Evolutionary conservation across 768 basidiomycete species (phyloP).

Genomic region (Punctularia strigosozonata): DNA sequence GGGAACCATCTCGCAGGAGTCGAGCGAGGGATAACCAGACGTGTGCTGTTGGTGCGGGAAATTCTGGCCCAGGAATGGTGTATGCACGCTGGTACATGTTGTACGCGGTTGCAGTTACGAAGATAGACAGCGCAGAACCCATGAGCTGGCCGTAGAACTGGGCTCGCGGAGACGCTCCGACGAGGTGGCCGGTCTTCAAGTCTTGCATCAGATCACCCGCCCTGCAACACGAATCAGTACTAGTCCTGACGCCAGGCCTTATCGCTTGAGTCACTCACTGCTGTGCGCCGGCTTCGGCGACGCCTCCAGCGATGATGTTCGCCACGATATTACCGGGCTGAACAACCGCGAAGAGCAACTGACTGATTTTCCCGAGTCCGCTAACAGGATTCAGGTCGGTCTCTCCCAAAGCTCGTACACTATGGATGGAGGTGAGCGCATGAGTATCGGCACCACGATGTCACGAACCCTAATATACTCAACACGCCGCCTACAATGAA

Average conservation of each 20-base stretch:
- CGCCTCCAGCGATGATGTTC: slow-evolving; percentile 93
- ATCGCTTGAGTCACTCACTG: slow-evolving; percentile 39
- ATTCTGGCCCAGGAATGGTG: slow-evolving; percentile 84
- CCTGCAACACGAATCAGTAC: slow-evolving; percentile 24
- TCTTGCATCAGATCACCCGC: slow-evolving; percentile 99
- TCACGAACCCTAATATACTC: slow-evolving; percentile 72
- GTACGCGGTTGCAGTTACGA: slow-evolving; percentile 84
- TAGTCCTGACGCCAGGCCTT: neutral
- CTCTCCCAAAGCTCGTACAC: slow-evolving; percentile 89
- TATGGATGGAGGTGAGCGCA: slow-evolving; percentile 23
- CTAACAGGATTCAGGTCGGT: slow-evolving; percentile 91
- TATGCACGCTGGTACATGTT: slow-evolving; percentile 82
- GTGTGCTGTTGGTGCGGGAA: slow-evolving; percentile 91
- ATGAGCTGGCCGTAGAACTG: slow-evolving; percentile 93
- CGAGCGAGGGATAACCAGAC: slow-evolving; percentile 81
- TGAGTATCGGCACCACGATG: too few species aligned
- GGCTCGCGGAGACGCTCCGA: slow-evolving; percentile 81
- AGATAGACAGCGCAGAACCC: slow-evolving; percentile 77
- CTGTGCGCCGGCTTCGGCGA: slow-evolving; percentile 92
- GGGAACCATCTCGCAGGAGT: slow-evolving; percentile 65
- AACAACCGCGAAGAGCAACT: slow-evolving; percentile 87
- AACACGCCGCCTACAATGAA: slow-evolving; percentile 75
- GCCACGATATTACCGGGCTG: slow-evolving; percentile 96
- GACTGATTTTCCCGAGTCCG: slow-evolving; percentile 90
- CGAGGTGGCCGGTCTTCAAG: slow-evolving; percentile 91